These are phyloP conservation scores for Closterium sp. DNA, from an alignment of 139 green algal species.

Conservation along the genomic window DNA sequence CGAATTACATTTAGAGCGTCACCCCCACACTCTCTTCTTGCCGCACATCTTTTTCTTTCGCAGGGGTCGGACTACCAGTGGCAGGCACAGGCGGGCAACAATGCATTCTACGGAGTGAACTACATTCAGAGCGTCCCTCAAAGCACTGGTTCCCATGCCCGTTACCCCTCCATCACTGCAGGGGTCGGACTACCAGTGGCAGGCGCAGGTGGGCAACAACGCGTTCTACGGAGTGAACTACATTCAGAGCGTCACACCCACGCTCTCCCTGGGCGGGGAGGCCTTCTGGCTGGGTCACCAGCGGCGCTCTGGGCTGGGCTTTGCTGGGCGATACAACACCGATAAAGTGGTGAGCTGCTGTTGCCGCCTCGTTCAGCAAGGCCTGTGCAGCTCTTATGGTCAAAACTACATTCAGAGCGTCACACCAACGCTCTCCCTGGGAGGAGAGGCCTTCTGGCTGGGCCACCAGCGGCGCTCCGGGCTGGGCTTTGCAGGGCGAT, in stretches of 20 bases:
- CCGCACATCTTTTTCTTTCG: too few species aligned
- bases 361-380: not conserved
- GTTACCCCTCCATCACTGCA: conserved; percentile 3
- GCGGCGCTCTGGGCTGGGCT: conserved; percentile 69
- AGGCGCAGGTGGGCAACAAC: conserved; percentile 90
- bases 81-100: conserved; percentile 93
- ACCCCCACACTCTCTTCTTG: too few species aligned
- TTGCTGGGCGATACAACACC: conserved; percentile 67
- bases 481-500: conserved; percentile 67
- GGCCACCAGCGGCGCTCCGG: conserved; percentile 75
- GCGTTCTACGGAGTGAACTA: conserved; percentile 80
- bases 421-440: conserved; percentile 73
- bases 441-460: conserved; percentile 93
- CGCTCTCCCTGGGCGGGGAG: conserved; percentile 78
- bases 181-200: conserved; percentile 90
- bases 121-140: conserved; percentile 81
- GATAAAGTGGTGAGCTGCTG: conserved; percentile 55
- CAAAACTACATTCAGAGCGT: conserved; percentile 81
- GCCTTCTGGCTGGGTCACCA: conserved; percentile 90
- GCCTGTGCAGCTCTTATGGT: too few species aligned
- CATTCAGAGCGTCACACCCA: conserved; percentile 81
- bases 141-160: not conserved
- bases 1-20: too few species aligned
- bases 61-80: conserved; percentile 79
- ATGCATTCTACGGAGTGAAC: conserved; percentile 77